phyloP scores from a whole-genome alignment of 1,139 yeast genomes.

The Zygosaccharomyces sapae region DNA sequence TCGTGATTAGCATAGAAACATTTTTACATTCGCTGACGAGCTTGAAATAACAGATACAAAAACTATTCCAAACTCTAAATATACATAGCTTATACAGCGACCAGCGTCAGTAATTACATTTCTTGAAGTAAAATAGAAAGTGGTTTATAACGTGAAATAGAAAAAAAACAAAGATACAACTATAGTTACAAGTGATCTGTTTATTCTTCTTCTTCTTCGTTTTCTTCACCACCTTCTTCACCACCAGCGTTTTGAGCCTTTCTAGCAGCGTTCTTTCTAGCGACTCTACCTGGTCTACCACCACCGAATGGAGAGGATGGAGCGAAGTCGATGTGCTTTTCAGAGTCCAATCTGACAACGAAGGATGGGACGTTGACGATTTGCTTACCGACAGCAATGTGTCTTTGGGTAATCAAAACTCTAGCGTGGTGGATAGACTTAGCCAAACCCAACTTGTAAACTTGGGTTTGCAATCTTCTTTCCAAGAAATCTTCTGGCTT shows the following conservation, averaged over 20 bases:
- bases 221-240: conserved; percentile 45
- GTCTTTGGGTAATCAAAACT: conserved; percentile 97
- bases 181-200: conserved; percentile 19
- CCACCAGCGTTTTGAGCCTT: conserved; percentile 41
- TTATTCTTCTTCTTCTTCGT: conserved; percentile 55
- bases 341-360: conserved; percentile 99
- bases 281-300: conserved; percentile 99
- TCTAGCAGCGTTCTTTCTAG: conserved; percentile 90
- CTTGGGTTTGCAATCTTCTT: conserved; percentile 99
- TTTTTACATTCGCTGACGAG: conserved; percentile 6
- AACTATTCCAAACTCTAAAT: conserved; percentile 7
- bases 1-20: neutral
- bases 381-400: conserved; percentile 99
- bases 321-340: conserved; percentile 99
- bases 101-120: conserved; percentile 6
- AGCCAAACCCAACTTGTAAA: conserved; percentile 99
- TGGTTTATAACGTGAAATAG: neutral
- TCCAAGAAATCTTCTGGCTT: conserved; percentile 99
- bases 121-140: neutral
- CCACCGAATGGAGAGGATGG: conserved; percentile 99
- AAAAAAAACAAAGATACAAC: conserved; percentile 7
- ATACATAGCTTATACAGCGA: conserved; percentile 8
- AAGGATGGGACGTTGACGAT: conserved; percentile 97
- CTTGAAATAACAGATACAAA: conserved; percentile 1
- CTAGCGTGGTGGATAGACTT: conserved; percentile 99